Conservation (phyloP, 768 basidiomycete species). For the Amanita pallidorosea region DNA sequence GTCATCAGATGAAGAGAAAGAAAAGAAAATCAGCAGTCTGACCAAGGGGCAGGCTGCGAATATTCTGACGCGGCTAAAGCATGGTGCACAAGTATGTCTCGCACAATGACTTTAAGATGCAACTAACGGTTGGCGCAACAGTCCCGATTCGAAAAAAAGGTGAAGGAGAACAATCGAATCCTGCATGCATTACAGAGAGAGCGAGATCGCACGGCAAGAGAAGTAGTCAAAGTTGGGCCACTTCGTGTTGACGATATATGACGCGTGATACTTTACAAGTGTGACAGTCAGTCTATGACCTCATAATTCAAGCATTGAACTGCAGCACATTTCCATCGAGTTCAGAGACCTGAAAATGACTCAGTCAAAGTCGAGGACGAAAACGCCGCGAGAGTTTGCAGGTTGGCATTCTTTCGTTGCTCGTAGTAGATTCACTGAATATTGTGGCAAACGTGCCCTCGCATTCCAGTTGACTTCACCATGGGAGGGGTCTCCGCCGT, state of each 20-base stretch:
- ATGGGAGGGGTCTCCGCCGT: slow-evolving; percentile 71
- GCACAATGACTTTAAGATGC: neutral
- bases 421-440: neutral
- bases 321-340: neutral
- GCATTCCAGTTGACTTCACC: slow-evolving; percentile 48
- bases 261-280: neutral
- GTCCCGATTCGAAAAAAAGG: slow-evolving; percentile 47
- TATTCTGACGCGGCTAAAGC: slow-evolving; percentile 66
- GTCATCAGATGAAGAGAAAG: slow-evolving; percentile 11
- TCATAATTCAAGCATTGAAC: slow-evolving; percentile 1
- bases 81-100: slow-evolving; percentile 55
- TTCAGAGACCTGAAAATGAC: neutral
- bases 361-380: slow-evolving; percentile 25
- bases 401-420: slow-evolving; percentile 25
- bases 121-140: slow-evolving; percentile 3
- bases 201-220: slow-evolving; percentile 34
- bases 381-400: slow-evolving; percentile 66
- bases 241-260: slow-evolving; percentile 11
- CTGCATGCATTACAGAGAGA: slow-evolving; percentile 34
- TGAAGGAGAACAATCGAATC: slow-evolving; percentile 27
- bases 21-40: slow-evolving; percentile 28
- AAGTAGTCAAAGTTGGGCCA: slow-evolving; percentile 54
- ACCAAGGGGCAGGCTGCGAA: slow-evolving; percentile 76
- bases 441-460: neutral
- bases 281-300: slow-evolving; percentile 2